Conservation (phyloP, 2,329 filamentous ascomycete species). For the Parasarocladium wereldwijsianum region DNA sequence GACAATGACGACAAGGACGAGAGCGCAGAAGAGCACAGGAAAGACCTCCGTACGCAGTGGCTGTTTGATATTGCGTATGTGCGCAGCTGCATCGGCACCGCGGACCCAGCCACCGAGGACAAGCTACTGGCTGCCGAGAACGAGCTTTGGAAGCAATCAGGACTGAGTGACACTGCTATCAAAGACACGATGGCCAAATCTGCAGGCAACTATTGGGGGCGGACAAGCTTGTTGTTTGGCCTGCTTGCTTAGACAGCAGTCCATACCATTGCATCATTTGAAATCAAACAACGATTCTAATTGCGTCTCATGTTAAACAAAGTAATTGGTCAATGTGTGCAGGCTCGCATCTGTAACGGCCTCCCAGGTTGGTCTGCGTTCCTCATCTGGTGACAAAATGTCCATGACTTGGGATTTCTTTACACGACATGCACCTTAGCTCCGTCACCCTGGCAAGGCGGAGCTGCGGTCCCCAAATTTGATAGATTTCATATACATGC, state of each 20-base stretch:
- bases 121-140: conserved; percentile 29
- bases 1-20: conserved; percentile 6
- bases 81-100: conserved; percentile 25
- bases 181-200: conserved; percentile 43
- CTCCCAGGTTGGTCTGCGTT: no score
- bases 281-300: conserved; percentile 1
- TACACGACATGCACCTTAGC: no score
- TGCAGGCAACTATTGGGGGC: conserved; percentile 68
- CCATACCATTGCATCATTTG: not conserved
- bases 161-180: conserved; percentile 31
- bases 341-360: no score
- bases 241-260: conserved; percentile 36
- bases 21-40: not conserved
- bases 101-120: conserved; percentile 9
- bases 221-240: conserved; percentile 69
- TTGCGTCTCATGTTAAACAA: conserved; percentile 3
- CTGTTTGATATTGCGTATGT: conserved; percentile 44
- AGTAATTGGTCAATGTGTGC: not conserved
- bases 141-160: conserved; percentile 27
- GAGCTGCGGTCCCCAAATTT: no score
- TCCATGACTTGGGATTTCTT: not conserved
- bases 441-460: no score
- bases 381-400: no score
- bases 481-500: no score
- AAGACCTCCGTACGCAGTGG: conserved; percentile 42